phyloP scores from a whole-genome alignment of 1,284 basidiomycete species.

The Gomphus bonarii region DNA sequence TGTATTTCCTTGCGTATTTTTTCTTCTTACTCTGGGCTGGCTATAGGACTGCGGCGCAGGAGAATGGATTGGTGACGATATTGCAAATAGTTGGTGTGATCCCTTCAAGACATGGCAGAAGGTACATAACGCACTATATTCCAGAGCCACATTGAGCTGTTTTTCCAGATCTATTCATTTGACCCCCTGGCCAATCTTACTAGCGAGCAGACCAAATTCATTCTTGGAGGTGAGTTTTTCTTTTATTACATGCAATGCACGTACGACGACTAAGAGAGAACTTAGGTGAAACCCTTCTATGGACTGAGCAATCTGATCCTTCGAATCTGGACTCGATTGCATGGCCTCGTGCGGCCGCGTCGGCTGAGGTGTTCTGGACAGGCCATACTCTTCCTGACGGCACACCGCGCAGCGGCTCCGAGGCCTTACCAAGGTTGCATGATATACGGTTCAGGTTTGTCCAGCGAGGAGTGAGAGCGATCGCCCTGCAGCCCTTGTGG shows the following conservation, averaged over 20 bases:
- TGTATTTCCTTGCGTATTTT: not conserved
- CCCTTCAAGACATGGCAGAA: slow-evolving; percentile 73
- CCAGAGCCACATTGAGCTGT: not conserved
- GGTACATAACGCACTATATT: slow-evolving; percentile 21
- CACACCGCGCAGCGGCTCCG: slow-evolving; percentile 33
- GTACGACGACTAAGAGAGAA: slow-evolving; percentile 1
- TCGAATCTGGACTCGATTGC: slow-evolving; percentile 61
- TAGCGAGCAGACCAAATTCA: slow-evolving; percentile 34
- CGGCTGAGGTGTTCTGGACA: slow-evolving; percentile 79
- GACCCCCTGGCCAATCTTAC: slow-evolving; percentile 56
- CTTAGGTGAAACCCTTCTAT: slow-evolving; percentile 57
- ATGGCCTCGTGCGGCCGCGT: slow-evolving; percentile 74
- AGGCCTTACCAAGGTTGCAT: slow-evolving; percentile 69
- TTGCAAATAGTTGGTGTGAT: slow-evolving; percentile 52
- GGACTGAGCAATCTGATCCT: slow-evolving; percentile 69
- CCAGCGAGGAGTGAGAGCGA: slow-evolving; percentile 54
- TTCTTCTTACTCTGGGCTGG: not conserved
- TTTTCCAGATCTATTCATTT: slow-evolving; percentile 51
- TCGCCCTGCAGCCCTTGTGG: slow-evolving; percentile 71
- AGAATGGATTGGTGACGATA: slow-evolving; percentile 59
- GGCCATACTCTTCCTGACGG: slow-evolving; percentile 34
- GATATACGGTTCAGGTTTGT: slow-evolving; percentile 64
- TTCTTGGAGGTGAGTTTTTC: slow-evolving; percentile 52
- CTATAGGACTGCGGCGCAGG: slow-evolving; percentile 72
- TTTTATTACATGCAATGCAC: not conserved